Percentiles rank a stretch among this genome's conserved stretches.
These are phyloP conservation scores for Cyberlindnera mycetangii DNA, from an alignment of 805 yeast species.

Conservation along the genomic window DNA sequence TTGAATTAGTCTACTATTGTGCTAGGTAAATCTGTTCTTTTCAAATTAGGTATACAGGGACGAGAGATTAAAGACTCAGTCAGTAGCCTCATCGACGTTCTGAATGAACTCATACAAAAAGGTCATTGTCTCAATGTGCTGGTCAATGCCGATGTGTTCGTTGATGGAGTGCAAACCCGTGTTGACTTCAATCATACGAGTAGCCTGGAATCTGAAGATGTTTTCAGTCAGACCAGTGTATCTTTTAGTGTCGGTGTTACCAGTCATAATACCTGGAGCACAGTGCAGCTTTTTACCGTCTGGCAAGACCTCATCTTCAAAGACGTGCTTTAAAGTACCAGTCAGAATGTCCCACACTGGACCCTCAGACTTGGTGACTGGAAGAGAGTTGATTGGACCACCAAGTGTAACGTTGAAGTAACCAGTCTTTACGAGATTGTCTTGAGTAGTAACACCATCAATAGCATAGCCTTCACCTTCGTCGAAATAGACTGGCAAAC, in stretches of 20 bases:
- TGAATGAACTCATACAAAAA: slow-evolving; percentile 48
- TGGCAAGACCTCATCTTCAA: slow-evolving; percentile 33
- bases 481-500: slow-evolving; percentile 20
- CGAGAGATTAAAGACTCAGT: background rate
- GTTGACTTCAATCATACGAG: slow-evolving; percentile 32
- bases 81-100: slow-evolving; percentile 35
- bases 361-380: slow-evolving; percentile 16
- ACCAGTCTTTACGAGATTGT: slow-evolving; percentile 24
- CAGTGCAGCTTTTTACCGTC: slow-evolving; percentile 46
- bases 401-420: slow-evolving; percentile 26
- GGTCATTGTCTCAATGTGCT: slow-evolving; percentile 51
- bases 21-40: too few relatives aligned
- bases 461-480: slow-evolving; percentile 8
- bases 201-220: slow-evolving; percentile 62
- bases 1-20: slow-evolving; percentile 9
- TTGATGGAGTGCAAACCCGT: slow-evolving; percentile 52
- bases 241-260: slow-evolving; percentile 67
- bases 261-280: slow-evolving; percentile 46
- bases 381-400: slow-evolving; percentile 18
- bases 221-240: slow-evolving; percentile 61
- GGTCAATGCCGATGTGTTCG: slow-evolving; percentile 48
- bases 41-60: too few relatives aligned
- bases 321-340: slow-evolving; percentile 18
- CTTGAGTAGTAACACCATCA: background rate
- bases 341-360: slow-evolving; percentile 22